Evolutionary conservation across 139 green algal genomes (phyloP).

Genomic region (Chlamydomonas sphaeroides): DNA sequence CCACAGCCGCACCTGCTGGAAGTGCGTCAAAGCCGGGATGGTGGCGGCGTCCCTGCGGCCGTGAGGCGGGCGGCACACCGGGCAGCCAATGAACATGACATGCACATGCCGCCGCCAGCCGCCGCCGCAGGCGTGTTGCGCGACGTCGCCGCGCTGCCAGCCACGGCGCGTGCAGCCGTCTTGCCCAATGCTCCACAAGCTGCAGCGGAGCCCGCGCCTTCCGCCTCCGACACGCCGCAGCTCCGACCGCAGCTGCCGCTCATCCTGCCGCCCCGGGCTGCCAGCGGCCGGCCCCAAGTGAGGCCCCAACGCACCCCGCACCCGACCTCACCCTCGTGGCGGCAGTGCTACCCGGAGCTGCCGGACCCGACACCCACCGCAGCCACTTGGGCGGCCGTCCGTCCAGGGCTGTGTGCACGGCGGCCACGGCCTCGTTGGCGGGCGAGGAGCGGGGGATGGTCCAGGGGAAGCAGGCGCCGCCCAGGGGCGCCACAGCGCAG

Average conservation of each 20-base stretch:
- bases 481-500: conserved; percentile 61
- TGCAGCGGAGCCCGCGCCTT: too few relatives aligned
- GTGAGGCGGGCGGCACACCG: background rate
- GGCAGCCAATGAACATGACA: background rate
- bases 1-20: conserved; percentile 44
- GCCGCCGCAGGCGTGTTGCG: background rate
- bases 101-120: background rate
- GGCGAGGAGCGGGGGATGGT: conserved; percentile 37
- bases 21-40: conserved; percentile 71
- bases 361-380: background rate
- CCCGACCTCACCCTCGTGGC: background rate
- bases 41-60: conserved; percentile 58
- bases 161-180: too few relatives aligned
- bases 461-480: conserved; percentile 61
- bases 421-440: conserved; percentile 56
- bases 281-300: too few relatives aligned
- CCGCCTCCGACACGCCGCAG: too few relatives aligned
- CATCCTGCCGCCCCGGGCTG: too few relatives aligned
- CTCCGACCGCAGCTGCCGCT: too few relatives aligned
- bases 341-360: background rate
- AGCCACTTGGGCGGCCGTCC: conserved; percentile 46
- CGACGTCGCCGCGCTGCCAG: too few relatives aligned
- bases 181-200: too few relatives aligned
- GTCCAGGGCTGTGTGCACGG: conserved; percentile 54
- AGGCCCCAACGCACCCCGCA: background rate